Percentiles rank a stretch among this genome's conserved stretches.
Evolutionary conservation across 495 filamentous ascomycete genomes (phyloP).

Genomic region (Aspergillus haitiensis): DNA sequence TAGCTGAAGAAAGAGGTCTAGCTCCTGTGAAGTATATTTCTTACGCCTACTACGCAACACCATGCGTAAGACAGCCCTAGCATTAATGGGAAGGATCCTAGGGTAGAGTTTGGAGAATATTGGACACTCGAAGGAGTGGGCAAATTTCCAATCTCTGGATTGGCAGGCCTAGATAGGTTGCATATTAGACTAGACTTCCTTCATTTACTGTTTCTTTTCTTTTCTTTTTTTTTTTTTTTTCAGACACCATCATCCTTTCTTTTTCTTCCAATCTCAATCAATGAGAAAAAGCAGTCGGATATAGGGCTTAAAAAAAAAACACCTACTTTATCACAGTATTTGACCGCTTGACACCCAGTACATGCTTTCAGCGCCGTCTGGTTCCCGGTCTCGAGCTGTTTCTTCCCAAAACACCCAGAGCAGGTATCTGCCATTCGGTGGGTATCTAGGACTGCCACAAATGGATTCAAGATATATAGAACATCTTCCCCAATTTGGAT

Average conservation of each 20-base stretch:
- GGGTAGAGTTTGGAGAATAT: slow-evolving; percentile 50
- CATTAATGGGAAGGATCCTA: slow-evolving; percentile 55
- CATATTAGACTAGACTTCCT: slow-evolving; percentile 17
- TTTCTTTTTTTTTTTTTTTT: no score
- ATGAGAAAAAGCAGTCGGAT: neutral
- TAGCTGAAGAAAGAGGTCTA: slow-evolving; percentile 43
- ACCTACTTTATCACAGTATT: slow-evolving; percentile 66
- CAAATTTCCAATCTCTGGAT: slow-evolving; percentile 57
- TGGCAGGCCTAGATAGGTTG: slow-evolving; percentile 56
- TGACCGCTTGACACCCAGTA: slow-evolving; percentile 59
- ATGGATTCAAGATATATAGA: slow-evolving; percentile 38
- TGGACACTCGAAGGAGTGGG: slow-evolving; percentile 62
- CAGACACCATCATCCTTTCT: no score
- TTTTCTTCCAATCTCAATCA: neutral
- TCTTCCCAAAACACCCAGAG: slow-evolving; percentile 44
- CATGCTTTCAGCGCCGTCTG: slow-evolving; percentile 53
- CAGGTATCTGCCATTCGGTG: slow-evolving; percentile 44
- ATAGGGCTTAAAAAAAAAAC: slow-evolving; percentile 11
- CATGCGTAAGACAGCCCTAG: slow-evolving; percentile 55
- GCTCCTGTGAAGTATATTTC: slow-evolving; percentile 38
- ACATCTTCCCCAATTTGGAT: slow-evolving; percentile 42
- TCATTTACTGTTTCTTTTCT: neutral
- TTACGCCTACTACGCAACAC: slow-evolving; percentile 42
- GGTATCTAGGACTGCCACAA: slow-evolving; percentile 47
- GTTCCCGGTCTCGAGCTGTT: slow-evolving; percentile 26